phyloP scores from a whole-genome alignment of 2,329 filamentous ascomycete genomes.

The Colletotrichum magnum region DNA sequence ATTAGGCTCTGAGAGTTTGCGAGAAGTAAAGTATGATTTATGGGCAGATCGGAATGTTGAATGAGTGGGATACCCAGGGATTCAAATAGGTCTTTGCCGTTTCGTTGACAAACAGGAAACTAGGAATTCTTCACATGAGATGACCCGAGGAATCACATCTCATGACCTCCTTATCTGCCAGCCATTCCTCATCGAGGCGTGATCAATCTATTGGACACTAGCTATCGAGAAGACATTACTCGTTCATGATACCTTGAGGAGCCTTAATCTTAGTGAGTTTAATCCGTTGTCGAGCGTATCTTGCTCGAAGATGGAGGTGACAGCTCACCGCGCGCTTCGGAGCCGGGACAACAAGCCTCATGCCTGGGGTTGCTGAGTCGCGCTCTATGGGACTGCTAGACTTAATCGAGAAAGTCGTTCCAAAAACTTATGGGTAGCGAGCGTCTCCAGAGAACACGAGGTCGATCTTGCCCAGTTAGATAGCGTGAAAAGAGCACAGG shows the following conservation, averaged over 20 bases:
- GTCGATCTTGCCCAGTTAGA: constrained; percentile 2
- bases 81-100: constrained; percentile 6
- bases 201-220: constrained; percentile 21
- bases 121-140: not conserved
- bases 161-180: not conserved
- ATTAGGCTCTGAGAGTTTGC: not conserved
- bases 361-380: constrained; percentile 22
- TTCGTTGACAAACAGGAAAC: not conserved
- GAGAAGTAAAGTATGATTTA: constrained; percentile 6
- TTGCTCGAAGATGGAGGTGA: no score
- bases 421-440: not conserved
- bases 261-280: not conserved
- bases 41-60: not conserved
- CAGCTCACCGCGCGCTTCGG: not conserved
- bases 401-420: constrained; percentile 16
- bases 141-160: not conserved
- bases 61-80: not conserved
- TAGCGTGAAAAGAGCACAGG: not conserved
- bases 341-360: not conserved
- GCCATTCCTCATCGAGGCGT: constrained; percentile 15
- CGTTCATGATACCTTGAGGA: not conserved
- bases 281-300: not conserved
- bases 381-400: constrained; percentile 5
- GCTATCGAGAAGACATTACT: constrained; percentile 14
- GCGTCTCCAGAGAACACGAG: not conserved